These are phyloP conservation scores for Coemansia sp. DNA, from an alignment of 192 early-diverging fungal species.

Conservation along the genomic window DNA sequence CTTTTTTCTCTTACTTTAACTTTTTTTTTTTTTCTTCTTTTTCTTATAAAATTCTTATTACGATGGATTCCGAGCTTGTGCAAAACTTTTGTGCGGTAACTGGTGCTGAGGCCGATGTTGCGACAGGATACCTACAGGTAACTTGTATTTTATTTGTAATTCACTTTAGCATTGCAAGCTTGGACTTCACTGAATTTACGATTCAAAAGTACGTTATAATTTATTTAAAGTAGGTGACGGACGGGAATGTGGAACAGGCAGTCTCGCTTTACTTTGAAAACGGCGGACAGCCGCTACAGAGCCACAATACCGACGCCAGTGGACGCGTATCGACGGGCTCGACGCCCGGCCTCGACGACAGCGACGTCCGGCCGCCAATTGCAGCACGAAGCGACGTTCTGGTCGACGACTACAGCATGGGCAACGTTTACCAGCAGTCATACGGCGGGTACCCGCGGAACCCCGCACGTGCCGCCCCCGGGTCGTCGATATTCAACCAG, in stretches of 20 bases:
- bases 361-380: constrained; percentile 77
- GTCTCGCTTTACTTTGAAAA: constrained; percentile 83
- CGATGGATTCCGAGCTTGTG: constrained; percentile 35
- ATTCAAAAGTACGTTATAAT: neutral
- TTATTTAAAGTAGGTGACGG: constrained; percentile 58
- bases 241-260: constrained; percentile 73
- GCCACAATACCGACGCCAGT: neutral
- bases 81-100: constrained; percentile 69
- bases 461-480: neutral
- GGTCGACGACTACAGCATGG: constrained; percentile 50
- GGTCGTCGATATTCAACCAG: constrained; percentile 53
- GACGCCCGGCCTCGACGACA: constrained; percentile 27
- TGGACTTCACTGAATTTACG: too few relatives aligned
- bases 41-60: neutral
- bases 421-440: constrained; percentile 2
- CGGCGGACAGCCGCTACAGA: constrained; percentile 61
- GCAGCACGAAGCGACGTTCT: constrained; percentile 77
- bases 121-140: constrained; percentile 62
- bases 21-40: neutral
- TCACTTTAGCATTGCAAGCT: too few relatives aligned
- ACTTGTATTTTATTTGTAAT: neutral
- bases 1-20: neutral
- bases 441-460: neutral
- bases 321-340: neutral
- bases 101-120: constrained; percentile 67